A percentile compares a stretch with the other conserved stretches of the same genome.
phyloP scores from a whole-genome alignment of 805 yeast species.

The Sugiyamaella qingdaonensis region DNA sequence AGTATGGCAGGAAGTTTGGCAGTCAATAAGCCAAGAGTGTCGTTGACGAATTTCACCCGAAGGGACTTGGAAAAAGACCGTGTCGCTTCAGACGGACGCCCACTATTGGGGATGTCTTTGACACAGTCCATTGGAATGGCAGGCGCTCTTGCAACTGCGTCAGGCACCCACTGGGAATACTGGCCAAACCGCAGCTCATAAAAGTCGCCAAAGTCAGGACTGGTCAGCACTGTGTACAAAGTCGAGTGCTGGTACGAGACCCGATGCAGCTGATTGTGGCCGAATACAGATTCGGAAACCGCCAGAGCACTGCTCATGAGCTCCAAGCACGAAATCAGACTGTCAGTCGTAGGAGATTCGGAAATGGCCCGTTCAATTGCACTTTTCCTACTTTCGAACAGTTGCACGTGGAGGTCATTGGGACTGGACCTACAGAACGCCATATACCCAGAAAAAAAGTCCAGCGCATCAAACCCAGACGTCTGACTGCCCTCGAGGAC shows the following conservation, averaged over 20 bases:
- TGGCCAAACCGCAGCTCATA: conserved; percentile 13
- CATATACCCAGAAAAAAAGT: conserved; percentile 22
- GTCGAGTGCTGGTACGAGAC: conserved; percentile 14
- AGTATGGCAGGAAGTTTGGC: conserved; percentile 6
- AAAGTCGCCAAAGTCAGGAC: conserved; percentile 16
- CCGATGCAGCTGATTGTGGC: conserved; percentile 16
- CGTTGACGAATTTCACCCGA: conserved; percentile 5
- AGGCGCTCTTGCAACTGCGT: conserved; percentile 8
- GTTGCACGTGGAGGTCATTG: conserved; percentile 9
- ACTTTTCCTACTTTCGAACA: conserved; percentile 13
- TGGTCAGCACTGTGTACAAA: conserved; percentile 14
- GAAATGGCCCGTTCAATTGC: not conserved
- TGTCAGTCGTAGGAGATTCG: not conserved
- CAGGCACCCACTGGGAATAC: conserved; percentile 18
- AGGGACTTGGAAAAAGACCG: not conserved
- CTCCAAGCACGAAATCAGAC: conserved; percentile 10
- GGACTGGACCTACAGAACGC: conserved; percentile 18
- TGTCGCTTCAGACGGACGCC: conserved; percentile 2
- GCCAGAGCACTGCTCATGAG: conserved; percentile 15
- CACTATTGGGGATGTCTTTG: not conserved
- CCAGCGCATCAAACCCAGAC: conserved; percentile 14
- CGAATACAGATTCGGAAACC: conserved; percentile 14
- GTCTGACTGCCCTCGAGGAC: not conserved
- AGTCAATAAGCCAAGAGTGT: conserved; percentile 3
- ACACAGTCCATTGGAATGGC: conserved; percentile 16